These are phyloP conservation scores for Diaporthe sp. DNA, from an alignment of 2,329 filamentous ascomycete genomes.

Conservation along the genomic window DNA sequence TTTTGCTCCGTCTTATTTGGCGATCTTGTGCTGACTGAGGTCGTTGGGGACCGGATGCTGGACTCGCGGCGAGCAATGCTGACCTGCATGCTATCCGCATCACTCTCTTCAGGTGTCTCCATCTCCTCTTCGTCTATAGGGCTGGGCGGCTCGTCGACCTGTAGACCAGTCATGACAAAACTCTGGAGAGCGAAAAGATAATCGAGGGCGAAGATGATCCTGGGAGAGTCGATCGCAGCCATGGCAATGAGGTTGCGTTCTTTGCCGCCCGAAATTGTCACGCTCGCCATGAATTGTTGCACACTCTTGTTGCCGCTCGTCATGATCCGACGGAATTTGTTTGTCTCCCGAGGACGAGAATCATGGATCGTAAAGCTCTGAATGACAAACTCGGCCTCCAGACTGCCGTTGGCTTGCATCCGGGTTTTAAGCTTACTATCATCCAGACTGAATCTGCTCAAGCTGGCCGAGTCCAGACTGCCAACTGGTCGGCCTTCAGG, in stretches of 20 bases:
- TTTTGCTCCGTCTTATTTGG: constrained; percentile 27
- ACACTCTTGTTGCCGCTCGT: constrained; percentile 94
- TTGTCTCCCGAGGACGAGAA: constrained; percentile 87
- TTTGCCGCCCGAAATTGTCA: constrained; percentile 89
- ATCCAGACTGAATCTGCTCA: constrained; percentile 95
- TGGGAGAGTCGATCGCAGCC: constrained; percentile 92
- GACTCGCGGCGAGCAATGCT: constrained; percentile 49
- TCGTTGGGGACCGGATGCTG: constrained; percentile 50
- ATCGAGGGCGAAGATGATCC: constrained; percentile 94
- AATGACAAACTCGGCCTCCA: constrained; percentile 94
- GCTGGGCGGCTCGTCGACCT: constrained; percentile 71
- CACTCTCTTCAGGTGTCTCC: constrained; percentile 69
- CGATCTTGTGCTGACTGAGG: constrained; percentile 41
- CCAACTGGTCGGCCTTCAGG: constrained; percentile 82
- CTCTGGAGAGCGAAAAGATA: constrained; percentile 92
- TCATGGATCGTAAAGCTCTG: constrained; percentile 96
- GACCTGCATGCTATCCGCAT: constrained; percentile 69
- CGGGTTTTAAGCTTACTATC: constrained; percentile 91
- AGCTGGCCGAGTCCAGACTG: constrained; percentile 80
- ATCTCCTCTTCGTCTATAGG: constrained; percentile 53
- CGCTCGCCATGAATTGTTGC: constrained; percentile 97
- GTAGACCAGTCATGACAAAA: constrained; percentile 82
- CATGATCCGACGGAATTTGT: constrained; percentile 99
- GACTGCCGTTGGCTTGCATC: constrained; percentile 90
- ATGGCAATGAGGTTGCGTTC: constrained; percentile 89